Evolutionary conservation across 495 filamentous ascomycete genomes (phyloP), one percentile per base, ranked within the genome.

Genomic region (Penicillium cinerascens): DNA sequence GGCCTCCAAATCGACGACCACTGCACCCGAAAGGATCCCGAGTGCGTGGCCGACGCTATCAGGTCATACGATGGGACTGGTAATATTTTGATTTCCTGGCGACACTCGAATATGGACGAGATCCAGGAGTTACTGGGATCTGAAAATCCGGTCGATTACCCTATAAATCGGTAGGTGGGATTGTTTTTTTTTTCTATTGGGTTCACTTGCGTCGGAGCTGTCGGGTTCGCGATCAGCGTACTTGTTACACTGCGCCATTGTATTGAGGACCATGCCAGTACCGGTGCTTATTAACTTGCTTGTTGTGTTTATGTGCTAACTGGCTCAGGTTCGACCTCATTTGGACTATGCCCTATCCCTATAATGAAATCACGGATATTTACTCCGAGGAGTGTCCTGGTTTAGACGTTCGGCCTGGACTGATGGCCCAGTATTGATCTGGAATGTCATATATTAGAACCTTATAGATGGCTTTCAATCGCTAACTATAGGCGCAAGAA

Each of bases 311-410:
- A 33, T 11, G 18, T 49, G 37, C 50, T 59, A 22, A 67, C 52
- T 25, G 25, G 16, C 6, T 47, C 39, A 73, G 69, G 23, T 79
- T 66, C 42, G 69, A 80, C 44, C 36, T 80, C 16, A 76, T 80
- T 44, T 80, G 77, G 77, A 78, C 73, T 0, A 66, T 73, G 48
- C 73, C 71, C 0, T 67, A 52, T 16, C 66, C 70, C 6, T 79
- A 74, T 55, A 51, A 56, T 22, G 60, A 65, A 11, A 63, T 80
- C 36, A 75, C 71, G 0, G 44, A 55, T 13, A 49, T 66, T 13
- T 58, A 55, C 15, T 70, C 66, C 10, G 76, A 80, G 58, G 50
- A 61, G 7, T 80, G 77, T 51, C 67, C 75, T 26, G 73, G 66
- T 0, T 49, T 81, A 39, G 77, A 80, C 56, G 16, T 44, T 1